Evolutionary conservation across 2,329 filamentous ascomycete genomes (phyloP).

Genomic region (Coniochaeta prunicola): DNA sequence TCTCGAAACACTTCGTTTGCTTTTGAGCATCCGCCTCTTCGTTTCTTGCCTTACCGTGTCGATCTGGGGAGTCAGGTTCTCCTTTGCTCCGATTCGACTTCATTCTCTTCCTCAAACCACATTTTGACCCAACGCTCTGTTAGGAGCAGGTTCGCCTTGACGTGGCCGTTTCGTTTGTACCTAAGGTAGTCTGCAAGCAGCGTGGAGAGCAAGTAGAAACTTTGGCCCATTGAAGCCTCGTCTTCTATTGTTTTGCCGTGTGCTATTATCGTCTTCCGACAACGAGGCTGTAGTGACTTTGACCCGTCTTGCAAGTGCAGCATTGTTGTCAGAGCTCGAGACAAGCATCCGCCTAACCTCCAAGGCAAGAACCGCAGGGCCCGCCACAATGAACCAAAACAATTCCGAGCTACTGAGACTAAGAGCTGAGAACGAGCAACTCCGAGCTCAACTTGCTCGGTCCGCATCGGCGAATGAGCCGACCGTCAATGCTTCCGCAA

Average conservation of each 20-base stretch:
- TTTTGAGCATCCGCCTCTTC: neutral
- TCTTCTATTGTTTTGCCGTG: neutral
- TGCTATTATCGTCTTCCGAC: neutral
- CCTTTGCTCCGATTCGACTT: neutral
- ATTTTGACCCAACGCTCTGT: neutral
- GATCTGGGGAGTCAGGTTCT: neutral
- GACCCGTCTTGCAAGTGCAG: conserved; percentile 4
- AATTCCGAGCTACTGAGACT: neutral
- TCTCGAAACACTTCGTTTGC: neutral
- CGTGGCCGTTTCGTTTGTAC: neutral
- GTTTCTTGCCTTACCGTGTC: neutral
- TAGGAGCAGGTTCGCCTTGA: neutral
- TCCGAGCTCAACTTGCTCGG: neutral
- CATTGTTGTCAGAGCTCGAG: conserved; percentile 4
- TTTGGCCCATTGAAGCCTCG: neutral
- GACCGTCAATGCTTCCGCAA: conserved; percentile 9
- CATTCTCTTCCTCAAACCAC: neutral
- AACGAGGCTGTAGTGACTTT: neutral
- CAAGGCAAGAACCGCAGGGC: neutral
- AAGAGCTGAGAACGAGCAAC: neutral
- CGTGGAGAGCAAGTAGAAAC: neutral
- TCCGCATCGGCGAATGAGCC: neutral
- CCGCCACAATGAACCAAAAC: neutral
- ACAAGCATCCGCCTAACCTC: no score
- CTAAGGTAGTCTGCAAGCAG: neutral